Evolutionary conservation across 805 yeast genomes (phyloP), one percentile per base, ranked within the genome.

Genomic region (Candida glaebosa): DNA sequence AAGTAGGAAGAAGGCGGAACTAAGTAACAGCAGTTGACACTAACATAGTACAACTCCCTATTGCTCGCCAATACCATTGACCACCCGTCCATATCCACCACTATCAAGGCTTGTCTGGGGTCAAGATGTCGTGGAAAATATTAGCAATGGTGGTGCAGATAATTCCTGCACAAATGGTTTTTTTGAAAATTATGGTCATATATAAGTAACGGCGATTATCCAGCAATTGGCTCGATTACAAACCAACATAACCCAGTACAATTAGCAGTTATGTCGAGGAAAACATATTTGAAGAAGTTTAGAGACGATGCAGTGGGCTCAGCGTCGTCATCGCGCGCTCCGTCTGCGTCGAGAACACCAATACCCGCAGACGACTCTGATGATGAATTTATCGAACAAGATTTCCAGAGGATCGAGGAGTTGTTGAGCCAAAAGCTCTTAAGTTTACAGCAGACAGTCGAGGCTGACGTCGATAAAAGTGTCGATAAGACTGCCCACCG

Each of bases 321-420:
- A 9, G 52, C 48, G 31, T 46, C 64, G 1, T 57, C 67, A 2
- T 61, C 69, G 5, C 41, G 70, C 15, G 57, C 66, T 1, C 52
- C 42, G 1, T 64, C 70, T 3, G 49, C 67, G 12, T 60, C 61
- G 12, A 49, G 69, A 38, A 65, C 72, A 6, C 72, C 72, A 5
- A 25, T 45, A 14, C 36, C 44, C 19, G 37, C 38, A 16, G 50
- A 47, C 31, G 46, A 49, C n/a, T 57, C 60, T 3, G 66, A 61
- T 41, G 67, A 64, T 43, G 69, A 67, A 4, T 44, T 56, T 7
- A 47, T 63, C 32, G 70, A 65, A 41, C 58, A 60, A 28, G 65
- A 63, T 40, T 63, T 65, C 37, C 58, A 48, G 38, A 57, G 57
- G 28, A 49, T 67, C 18, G 71, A 67, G 43, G 71, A 65, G 42